Base-by-base conservation (phyloP, 352 stramenopile species). In the Phytopythium sindhum region DNA sequence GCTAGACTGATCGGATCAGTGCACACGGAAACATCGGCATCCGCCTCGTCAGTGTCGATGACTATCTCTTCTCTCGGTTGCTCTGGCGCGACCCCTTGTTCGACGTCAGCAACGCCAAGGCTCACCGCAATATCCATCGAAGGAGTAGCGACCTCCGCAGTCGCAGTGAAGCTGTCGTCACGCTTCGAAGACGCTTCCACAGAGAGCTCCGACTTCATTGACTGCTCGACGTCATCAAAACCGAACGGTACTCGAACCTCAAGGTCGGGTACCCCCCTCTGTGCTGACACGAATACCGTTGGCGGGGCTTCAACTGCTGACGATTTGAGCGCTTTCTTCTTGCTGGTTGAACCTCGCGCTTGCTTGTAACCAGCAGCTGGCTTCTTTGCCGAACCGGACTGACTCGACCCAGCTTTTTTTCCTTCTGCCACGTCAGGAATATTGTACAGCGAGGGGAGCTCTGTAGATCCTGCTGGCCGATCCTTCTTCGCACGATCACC, bases 301-400 rank as follows among this genome's bases (percentile, higher is more conserved):
- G 4, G 39, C 4, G 39, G 11, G 39, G 2, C 39, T 21, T 45
- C 14, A 45, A 7, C 39, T 45, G 12, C 4, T 21, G 39, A 7
- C 14, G 23, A 29, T 23, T 57, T 57, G 29, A 19, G 4, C 15
- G 28, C 15, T 57, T 57, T 57, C 28, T 35, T 39, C 28, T 57
- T 57, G 26, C 50, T 24, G 15, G 26, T 29, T 10, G 50, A 57
- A 4, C 11, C 24, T 39, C 50, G 50, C 7, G 28, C 15, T 23
- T 57, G 50, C 17, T 57, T 57, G 29, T 57, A 57, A 11, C 50
- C 50, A 57, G 50, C 23, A 23, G 50, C 3, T 11, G 50, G 50
- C 5, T 35, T 57, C 50, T 57, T 57, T 39, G 50, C 17, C 28
- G 28, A 21, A 0, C 50, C 26, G 21, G 29, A 41, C 5, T 57